Base-by-base conservation (phyloP, 176 grass and related monocot species). In the Carex pumila region DNA sequence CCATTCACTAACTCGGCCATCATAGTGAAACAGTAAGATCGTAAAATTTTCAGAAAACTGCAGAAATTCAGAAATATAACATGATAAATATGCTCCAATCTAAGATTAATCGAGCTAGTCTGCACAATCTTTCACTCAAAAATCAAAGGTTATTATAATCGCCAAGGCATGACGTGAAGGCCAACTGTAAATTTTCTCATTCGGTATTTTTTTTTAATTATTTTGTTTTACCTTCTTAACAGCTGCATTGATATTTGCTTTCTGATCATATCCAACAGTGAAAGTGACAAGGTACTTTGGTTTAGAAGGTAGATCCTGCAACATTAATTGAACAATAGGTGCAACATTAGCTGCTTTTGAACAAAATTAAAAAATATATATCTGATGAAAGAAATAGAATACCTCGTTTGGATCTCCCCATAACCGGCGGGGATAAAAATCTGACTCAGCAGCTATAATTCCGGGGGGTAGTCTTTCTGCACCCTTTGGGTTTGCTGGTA, bases 41-140 rank as follows among this genome's bases (percentile, higher is more conserved):
- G 85, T 90, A 72, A 90, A 90, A 82, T 90, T 85, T 74, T 90
- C 85, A 39, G 88, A 90, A 56, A 90, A 90, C 88, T 90, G 88
- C 80, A 90, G 19, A 56, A 15, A 87, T 25, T 18, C 13, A 64
- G 47, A 68, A 56, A 78, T 50, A 68, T 52, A 52, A 68, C 22
- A 78, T 77, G 52, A 36, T 25, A 78, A 78, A 56, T 78, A 21
- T 55, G 19, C 32, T 34, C 29, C 52, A 57, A 78, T 34, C 6
- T 25, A 57, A 55, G 52, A 14, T 57, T 55, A 78, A 55, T 7
- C 18, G 14, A 78, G 73, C 50, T 34, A 3, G 29, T 78, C 25
- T 34, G 32, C 73, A 78, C 56, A 14, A 83, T 69, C 13, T 12
- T 50, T 43, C 30, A 55, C 60, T 83, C 31, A 15, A 83, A 83